These are phyloP conservation scores for Cladophialophora yegresii DNA, from an alignment of 2,329 filamentous ascomycete genomes.

Conservation along the genomic window DNA sequence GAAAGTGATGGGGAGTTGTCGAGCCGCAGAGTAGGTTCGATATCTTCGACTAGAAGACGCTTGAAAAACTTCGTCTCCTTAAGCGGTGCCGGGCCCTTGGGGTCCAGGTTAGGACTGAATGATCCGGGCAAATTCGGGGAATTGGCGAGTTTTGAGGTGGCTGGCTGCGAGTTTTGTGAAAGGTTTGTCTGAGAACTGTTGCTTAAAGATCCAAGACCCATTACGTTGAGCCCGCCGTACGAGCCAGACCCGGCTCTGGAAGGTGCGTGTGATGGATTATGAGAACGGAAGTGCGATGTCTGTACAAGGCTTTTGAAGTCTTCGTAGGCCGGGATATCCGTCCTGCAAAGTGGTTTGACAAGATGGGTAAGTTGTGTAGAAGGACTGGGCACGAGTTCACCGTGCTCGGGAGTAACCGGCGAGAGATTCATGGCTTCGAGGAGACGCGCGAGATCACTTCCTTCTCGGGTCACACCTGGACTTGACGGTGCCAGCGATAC, in stretches of 20 bases:
- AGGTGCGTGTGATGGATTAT: conserved; percentile 41
- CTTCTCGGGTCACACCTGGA: conserved; percentile 64
- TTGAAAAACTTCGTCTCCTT: conserved; percentile 96
- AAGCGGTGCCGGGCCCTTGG: conserved; percentile 54
- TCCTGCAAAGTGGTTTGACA: conserved; percentile 78
- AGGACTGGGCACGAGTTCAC: conserved; percentile 62
- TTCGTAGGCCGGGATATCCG: conserved; percentile 75
- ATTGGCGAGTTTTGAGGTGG: conserved; percentile 62
- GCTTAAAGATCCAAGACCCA: conserved; percentile 49
- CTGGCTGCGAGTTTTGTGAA: conserved; percentile 63
- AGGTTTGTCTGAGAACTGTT: conserved; percentile 48
- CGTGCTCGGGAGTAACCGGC: conserved; percentile 51
- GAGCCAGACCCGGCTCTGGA: conserved; percentile 73
- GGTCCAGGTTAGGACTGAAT: conserved; percentile 44
- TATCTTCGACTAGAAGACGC: conserved; percentile 80
- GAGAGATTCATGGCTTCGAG: conserved; percentile 63
- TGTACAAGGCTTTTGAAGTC: conserved; percentile 81
- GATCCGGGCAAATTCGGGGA: conserved; percentile 52
- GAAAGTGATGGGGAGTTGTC: conserved; percentile 88
- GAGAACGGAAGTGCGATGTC: conserved; percentile 53
- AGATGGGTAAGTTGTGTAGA: conserved; percentile 78
- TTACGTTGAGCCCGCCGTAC: conserved; percentile 64
- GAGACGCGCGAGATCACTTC: conserved; percentile 53
- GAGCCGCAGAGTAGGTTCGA: conserved; percentile 88
- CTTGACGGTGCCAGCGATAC: conserved; percentile 73